phyloP scores from a whole-genome alignment of 192 early-diverging fungal species.

The Coemansia sp. region DNA sequence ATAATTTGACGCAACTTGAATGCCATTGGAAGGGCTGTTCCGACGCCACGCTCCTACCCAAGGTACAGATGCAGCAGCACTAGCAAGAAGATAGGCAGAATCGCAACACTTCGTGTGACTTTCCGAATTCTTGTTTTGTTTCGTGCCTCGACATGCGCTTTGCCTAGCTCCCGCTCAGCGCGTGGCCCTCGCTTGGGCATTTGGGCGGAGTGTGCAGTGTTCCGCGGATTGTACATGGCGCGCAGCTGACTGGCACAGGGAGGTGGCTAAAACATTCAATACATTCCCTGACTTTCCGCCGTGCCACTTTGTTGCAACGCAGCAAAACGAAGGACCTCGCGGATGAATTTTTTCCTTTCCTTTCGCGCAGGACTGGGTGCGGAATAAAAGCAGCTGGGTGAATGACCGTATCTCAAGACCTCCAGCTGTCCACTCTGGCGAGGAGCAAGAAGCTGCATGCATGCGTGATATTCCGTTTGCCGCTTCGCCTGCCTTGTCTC shows the following conservation, averaged over 20 bases:
- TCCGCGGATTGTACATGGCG: background rate
- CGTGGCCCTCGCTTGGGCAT: background rate
- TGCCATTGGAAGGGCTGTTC: conserved; percentile 1
- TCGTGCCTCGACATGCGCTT: background rate
- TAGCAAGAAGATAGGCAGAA: conserved; percentile 4
- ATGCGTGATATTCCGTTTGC: background rate
- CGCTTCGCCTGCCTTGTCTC: background rate
- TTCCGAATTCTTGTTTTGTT: background rate
- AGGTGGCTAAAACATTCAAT: too few relatives aligned
- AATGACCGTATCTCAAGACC: background rate
- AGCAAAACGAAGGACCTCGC: background rate
- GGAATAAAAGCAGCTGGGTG: background rate
- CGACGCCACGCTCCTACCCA: background rate
- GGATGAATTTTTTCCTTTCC: conserved; percentile 6
- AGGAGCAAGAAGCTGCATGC: conserved; percentile 6
- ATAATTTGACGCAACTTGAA: background rate
- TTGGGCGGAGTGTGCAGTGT: too few relatives aligned
- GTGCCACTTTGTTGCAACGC: too few relatives aligned
- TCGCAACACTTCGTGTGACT: background rate
- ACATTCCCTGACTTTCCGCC: too few relatives aligned
- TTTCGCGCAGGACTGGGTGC: background rate
- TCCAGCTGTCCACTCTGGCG: background rate
- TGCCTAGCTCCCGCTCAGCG: background rate
- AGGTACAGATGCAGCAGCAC: background rate
- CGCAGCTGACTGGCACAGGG: background rate